phyloP scores from a whole-genome alignment of 2,329 filamentous ascomycete genomes.

The Elsinoe ampelina region DNA sequence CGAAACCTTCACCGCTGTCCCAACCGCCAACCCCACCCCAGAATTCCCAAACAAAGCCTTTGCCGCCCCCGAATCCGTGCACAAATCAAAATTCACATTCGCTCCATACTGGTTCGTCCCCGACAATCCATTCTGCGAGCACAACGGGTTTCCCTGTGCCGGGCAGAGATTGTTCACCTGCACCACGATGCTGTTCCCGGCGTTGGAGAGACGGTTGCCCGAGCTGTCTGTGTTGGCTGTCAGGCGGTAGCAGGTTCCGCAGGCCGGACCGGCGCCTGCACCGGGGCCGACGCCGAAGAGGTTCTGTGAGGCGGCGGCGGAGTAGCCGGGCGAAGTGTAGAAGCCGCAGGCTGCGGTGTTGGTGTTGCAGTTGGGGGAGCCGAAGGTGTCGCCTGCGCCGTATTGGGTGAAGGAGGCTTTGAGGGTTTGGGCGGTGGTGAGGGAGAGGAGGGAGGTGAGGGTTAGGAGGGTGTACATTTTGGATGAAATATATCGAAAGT shows the following conservation, averaged over 20 bases:
- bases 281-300: slow-evolving; percentile 31
- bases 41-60: slow-evolving; percentile 29
- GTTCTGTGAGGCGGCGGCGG: slow-evolving; percentile 32
- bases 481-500: not conserved
- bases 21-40: slow-evolving; percentile 26
- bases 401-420: slow-evolving; percentile 30
- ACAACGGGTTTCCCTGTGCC: slow-evolving; percentile 30
- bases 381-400: slow-evolving; percentile 26
- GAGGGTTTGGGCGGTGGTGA: slow-evolving; percentile 14
- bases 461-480: slow-evolving; percentile 1
- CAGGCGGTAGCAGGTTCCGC: slow-evolving; percentile 33
- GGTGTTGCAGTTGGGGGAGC: slow-evolving; percentile 29
- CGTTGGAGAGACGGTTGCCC: slow-evolving; percentile 23
- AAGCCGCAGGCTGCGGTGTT: slow-evolving; percentile 31
- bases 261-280: slow-evolving; percentile 31
- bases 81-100: slow-evolving; percentile 35
- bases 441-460: slow-evolving; percentile 3
- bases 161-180: slow-evolving; percentile 36
- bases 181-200: slow-evolving; percentile 30
- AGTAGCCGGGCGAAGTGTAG: slow-evolving; percentile 27
- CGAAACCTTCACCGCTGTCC: slow-evolving; percentile 25
- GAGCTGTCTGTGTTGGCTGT: slow-evolving; percentile 28
- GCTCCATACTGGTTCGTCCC: slow-evolving; percentile 30
- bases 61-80: slow-evolving; percentile 30
- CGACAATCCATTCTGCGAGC: slow-evolving; percentile 26